Base-by-base conservation (phyloP, 2,329 filamentous ascomycete genomes). In the Tolypocladium album region DNA sequence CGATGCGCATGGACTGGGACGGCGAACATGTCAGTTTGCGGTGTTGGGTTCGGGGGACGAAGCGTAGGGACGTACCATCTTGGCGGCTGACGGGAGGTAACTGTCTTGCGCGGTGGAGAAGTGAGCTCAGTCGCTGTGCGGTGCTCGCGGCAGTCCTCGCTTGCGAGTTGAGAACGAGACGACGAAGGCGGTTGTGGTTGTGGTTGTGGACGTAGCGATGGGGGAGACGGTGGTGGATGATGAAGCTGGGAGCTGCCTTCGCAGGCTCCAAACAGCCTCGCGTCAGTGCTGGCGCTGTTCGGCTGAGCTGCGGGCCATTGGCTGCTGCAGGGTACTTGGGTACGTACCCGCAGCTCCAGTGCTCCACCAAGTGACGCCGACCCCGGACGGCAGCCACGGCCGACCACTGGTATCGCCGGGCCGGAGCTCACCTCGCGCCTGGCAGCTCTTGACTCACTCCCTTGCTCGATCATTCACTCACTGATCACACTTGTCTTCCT, bases 1-100 rank as follows among this genome's bases (percentile, higher is more conserved):
- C 85, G 78, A 99, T 89, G 78, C 92, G 91, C 83, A 97, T 89
- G 71, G 90, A 88, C 90, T 95, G 74, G 62, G 9, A 62, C 57
- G 61, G 57, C 58, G 58, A 45, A 61, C 47, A 58, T 64, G 64
- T 63, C 64, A 61, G 65, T 43, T 40, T 62, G 60, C 58, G 52
- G 62, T 53, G 55, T 55, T 58, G 47, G 56, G 24, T 12, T 34
- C 55, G 40, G 20, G 45, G 56, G 34, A 58, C 4, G 27, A 45
- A 20, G 20, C 55, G 31, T n/a, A 58, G 52, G 39, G 57, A 68
- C 74, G 73, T 76, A 82, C 80, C 80, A 83, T 83, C 61, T 75
- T 80, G 75, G 64, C 67, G 58, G 61, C 27, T 56, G 59, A 43
- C 45, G 45, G 59, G 36, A 20, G 40, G 40, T 47, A 6, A 6